Conservation (phyloP, 2,329 filamentous ascomycete species). For the Colletotrichum tamarilloi region DNA sequence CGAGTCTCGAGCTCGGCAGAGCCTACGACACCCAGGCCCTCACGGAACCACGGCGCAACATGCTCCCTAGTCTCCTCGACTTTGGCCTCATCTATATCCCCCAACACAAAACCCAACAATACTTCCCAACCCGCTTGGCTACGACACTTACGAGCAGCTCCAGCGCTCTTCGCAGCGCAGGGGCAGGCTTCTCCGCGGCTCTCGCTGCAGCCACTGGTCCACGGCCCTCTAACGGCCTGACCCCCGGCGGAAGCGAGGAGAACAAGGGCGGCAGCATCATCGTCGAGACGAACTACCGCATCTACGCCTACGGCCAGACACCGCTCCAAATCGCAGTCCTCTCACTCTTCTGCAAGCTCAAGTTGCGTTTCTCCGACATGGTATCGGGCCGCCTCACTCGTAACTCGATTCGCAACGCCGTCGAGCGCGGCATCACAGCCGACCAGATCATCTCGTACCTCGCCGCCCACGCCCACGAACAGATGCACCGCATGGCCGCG, state of each 20-base stretch:
- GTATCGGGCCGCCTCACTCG: conserved; percentile 92
- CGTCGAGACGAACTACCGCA: conserved; percentile 95
- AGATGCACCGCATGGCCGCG: conserved; percentile 80
- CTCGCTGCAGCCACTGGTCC: conserved; percentile 56
- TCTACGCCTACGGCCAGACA: conserved; percentile 96
- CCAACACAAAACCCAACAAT: conserved; percentile 66
- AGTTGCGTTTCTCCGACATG: conserved; percentile 93
- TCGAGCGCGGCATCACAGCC: conserved; percentile 90
- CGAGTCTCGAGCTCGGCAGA: conserved; percentile 89
- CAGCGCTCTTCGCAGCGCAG: conserved; percentile 76
- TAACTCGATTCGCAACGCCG: conserved; percentile 86
- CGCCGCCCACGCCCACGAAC: conserved; percentile 90
- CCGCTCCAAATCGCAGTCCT: conserved; percentile 95
- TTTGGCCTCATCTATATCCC: conserved; percentile 91
- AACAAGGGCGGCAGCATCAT: conserved; percentile 84
- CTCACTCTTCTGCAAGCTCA: conserved; percentile 86
- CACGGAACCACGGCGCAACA: conserved; percentile 83
- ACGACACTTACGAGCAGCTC: conserved; percentile 87
- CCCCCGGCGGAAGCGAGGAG: conserved; percentile 50
- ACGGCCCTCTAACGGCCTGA: conserved; percentile 45
- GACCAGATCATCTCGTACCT: conserved; percentile 97
- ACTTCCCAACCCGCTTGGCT: conserved; percentile 92
- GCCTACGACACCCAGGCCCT: conserved; percentile 90
- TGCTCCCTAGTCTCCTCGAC: conserved; percentile 90
- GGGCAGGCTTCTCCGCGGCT: conserved; percentile 75